A percentile compares a stretch with the other conserved stretches of the same genome.
phyloP scores from a whole-genome alignment of 164 flowering plant species.

The Piper betle region DNA sequence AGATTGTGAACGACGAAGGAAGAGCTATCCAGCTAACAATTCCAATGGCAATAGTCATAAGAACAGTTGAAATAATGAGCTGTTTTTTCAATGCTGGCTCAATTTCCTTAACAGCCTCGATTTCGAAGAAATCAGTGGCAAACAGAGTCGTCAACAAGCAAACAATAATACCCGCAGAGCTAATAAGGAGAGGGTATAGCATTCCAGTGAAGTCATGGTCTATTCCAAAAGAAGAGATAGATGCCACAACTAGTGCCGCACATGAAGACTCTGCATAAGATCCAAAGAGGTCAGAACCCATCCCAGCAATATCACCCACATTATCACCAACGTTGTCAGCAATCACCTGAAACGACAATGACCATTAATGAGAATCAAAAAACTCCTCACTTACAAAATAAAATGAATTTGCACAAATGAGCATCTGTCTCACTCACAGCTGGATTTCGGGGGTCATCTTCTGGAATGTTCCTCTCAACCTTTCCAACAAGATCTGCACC shows the following conservation, averaged over 20 bases:
- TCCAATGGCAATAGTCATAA: slow-evolving; percentile 40
- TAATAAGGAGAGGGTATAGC: slow-evolving; percentile 35
- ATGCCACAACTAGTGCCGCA: too few relatives aligned
- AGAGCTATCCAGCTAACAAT: slow-evolving; percentile 34
- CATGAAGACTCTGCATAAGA: slow-evolving; percentile 6
- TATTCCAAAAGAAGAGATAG: slow-evolving; percentile 18
- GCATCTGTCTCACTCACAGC: slow-evolving; percentile 32
- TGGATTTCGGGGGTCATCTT: slow-evolving; percentile 48
- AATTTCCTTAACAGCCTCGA: slow-evolving; percentile 35
- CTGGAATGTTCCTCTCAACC: too few relatives aligned
- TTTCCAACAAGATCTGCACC: too few relatives aligned
- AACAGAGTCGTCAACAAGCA: slow-evolving; percentile 45
- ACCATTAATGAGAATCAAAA: too few relatives aligned
- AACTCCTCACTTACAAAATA: too few relatives aligned
- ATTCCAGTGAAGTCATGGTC: slow-evolving; percentile 39
- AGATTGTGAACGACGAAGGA: slow-evolving; percentile 28
- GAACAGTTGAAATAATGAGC: slow-evolving; percentile 36
- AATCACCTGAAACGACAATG: slow-evolving; percentile 37
- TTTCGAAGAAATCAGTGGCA: slow-evolving; percentile 43
- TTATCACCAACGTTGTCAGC: slow-evolving; percentile 80
- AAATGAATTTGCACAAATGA: too few relatives aligned
- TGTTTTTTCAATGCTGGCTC: slow-evolving; percentile 43
- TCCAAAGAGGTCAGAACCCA: slow-evolving; percentile 55
- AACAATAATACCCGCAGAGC: slow-evolving; percentile 40
- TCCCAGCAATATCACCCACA: slow-evolving; percentile 55